phyloP scores from a whole-genome alignment of 768 basidiomycete genomes.

The Amanita rubescens region DNA sequence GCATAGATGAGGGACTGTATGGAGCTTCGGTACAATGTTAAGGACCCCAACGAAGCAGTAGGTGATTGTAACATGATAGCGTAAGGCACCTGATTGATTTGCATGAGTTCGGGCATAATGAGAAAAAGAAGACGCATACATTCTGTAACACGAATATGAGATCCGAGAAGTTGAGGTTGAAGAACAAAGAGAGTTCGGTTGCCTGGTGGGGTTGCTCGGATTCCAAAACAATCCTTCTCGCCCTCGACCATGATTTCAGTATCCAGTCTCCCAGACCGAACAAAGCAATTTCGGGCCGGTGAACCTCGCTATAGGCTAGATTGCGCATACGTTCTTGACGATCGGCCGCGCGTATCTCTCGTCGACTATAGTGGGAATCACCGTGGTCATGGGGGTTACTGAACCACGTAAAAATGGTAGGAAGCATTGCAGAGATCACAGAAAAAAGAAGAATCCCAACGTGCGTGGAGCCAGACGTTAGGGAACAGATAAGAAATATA shows the following conservation, averaged over 20 bases:
- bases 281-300: conserved; percentile 75
- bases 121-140: conserved; percentile 34
- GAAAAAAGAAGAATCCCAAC: conserved; percentile 53
- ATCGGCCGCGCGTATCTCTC: conserved; percentile 58
- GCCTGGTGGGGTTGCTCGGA: conserved; percentile 41
- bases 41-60: conserved; percentile 69
- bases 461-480: conserved; percentile 51
- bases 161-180: conserved; percentile 57
- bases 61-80: conserved; percentile 67
- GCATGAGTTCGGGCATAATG: conserved; percentile 8
- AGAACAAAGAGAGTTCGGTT: conserved; percentile 40
- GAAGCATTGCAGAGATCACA: conserved; percentile 51
- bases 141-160: conserved; percentile 62
- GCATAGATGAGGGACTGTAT: conserved; percentile 67
- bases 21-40: conserved; percentile 74
- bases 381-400: conserved; percentile 31
- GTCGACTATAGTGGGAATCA: conserved; percentile 39
- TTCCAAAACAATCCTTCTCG: conserved; percentile 51
- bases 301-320: conserved; percentile 64
- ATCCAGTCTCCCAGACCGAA: conserved; percentile 87
- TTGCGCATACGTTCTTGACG: conserved; percentile 70
- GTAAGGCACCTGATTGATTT: conserved; percentile 54
- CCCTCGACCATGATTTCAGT: conserved; percentile 64
- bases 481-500: conserved; percentile 55
- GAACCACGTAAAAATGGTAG: conserved; percentile 49